phyloP scores from a whole-genome alignment of 345 rosid genomes.

The Passiflora organensis region DNA sequence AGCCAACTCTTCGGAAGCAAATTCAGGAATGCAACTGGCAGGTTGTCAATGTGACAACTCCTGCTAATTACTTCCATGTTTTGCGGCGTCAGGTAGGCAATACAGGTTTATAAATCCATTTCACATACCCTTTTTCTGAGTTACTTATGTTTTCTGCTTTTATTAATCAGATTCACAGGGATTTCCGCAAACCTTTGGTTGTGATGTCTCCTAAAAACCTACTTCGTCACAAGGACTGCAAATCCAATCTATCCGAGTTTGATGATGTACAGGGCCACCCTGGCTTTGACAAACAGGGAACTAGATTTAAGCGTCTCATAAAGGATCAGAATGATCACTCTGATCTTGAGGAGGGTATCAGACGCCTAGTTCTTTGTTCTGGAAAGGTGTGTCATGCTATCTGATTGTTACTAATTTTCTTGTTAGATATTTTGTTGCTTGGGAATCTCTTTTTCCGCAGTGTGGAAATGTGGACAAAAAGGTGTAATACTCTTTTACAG shows the following conservation, averaged over 20 bases:
- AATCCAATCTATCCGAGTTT: conserved; percentile 87
- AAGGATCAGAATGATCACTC: conserved; percentile 84
- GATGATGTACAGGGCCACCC: conserved; percentile 95
- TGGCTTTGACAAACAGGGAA: conserved; percentile 95
- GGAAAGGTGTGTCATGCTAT: conserved; percentile 53
- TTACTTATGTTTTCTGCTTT: conserved; percentile 3
- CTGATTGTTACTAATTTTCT: no score
- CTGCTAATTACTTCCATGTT: conserved; percentile 85
- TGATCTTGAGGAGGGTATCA: conserved; percentile 75
- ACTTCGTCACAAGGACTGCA: conserved; percentile 88
- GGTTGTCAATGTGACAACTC: conserved; percentile 81
- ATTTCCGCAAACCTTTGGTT: conserved; percentile 82
- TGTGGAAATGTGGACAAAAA: background rate
- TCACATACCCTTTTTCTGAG: background rate
- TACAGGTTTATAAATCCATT: background rate
- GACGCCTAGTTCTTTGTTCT: conserved; percentile 85
- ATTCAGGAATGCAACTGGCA: conserved; percentile 90
- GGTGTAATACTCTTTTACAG: conserved; percentile 1
- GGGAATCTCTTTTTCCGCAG: background rate
- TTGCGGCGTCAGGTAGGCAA: conserved; percentile 62
- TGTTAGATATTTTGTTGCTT: background rate
- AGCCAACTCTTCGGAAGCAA: conserved; percentile 64
- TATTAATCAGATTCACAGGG: conserved; percentile 64
- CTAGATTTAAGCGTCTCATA: conserved; percentile 84
- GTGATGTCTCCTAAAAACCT: conserved; percentile 90